Evolutionary conservation across 1,139 yeast species (phyloP).

Genomic region (Geotrichum cucujoidarum): DNA sequence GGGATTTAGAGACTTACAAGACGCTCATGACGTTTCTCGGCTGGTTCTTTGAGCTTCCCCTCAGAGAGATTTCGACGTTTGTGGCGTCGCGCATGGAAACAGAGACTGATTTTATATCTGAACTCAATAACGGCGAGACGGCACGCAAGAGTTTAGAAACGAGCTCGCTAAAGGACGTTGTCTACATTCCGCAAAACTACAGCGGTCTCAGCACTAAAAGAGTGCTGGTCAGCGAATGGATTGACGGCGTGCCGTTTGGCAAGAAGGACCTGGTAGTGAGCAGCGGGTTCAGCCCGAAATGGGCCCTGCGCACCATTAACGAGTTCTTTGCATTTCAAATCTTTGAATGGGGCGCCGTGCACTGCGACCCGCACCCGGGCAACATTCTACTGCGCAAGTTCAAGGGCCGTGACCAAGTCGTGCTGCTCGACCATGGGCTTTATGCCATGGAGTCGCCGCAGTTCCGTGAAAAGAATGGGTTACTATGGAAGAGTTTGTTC

Average conservation of each 20-base stretch:
- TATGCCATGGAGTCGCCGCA: conserved; percentile 51
- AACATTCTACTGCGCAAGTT: conserved; percentile 54
- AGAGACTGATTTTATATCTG: conserved; percentile 60
- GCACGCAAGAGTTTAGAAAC: conserved; percentile 34
- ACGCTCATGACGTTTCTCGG: conserved; percentile 52
- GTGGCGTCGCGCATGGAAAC: conserved; percentile 52
- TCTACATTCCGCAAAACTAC: conserved; percentile 54
- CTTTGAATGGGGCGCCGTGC: conserved; percentile 70
- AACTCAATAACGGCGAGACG: conserved; percentile 47
- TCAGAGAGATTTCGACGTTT: conserved; percentile 53
- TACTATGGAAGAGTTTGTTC: conserved; percentile 61
- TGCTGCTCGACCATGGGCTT: conserved; percentile 70
- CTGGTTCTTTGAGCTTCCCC: conserved; percentile 57
- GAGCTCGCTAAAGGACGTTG: conserved; percentile 36
- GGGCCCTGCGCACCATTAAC: conserved; percentile 50
- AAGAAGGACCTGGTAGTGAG: conserved; percentile 43
- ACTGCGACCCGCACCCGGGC: conserved; percentile 84
- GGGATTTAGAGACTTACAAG: conserved; percentile 57
- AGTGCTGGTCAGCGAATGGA: conserved; percentile 68
- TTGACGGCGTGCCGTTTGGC: conserved; percentile 59
- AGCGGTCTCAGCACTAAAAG: conserved; percentile 45
- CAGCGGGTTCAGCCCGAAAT: conserved; percentile 42
- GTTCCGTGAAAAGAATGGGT: conserved; percentile 54
- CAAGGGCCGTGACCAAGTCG: conserved; percentile 49
- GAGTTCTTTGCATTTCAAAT: conserved; percentile 62